Evolutionary conservation across 164 flowering plant genomes (phyloP).

Genomic region (Warburgia ugandensis): DNA sequence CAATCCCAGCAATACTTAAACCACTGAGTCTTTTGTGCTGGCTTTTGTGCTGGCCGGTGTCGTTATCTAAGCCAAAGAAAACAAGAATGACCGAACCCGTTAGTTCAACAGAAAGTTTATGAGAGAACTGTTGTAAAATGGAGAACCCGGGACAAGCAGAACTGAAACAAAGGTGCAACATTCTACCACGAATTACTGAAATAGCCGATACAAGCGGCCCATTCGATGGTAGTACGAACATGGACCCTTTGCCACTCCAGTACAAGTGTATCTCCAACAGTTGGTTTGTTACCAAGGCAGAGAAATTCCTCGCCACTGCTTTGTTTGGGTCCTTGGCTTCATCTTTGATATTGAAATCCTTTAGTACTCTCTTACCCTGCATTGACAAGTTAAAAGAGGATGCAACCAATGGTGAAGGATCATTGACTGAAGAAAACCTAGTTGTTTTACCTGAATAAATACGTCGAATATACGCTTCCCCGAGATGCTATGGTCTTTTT

Average conservation of each 20-base stretch:
- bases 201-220: conserved; percentile 11
- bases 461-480: conserved; percentile 14
- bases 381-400: too few relatives aligned
- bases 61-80: too few relatives aligned
- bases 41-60: too few relatives aligned
- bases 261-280: conserved; percentile 3
- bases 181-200: conserved; percentile 3
- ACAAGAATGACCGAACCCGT: too few relatives aligned
- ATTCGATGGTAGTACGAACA: neutral
- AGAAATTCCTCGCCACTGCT: neutral
- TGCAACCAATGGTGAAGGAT: too few relatives aligned
- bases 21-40: too few relatives aligned
- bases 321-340: neutral
- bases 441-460: conserved; percentile 13
- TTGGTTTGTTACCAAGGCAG: neutral
- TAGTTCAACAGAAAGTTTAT: too few relatives aligned
- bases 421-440: too few relatives aligned
- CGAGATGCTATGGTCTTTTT: neutral
- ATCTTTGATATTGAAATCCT: conserved; percentile 7
- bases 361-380: conserved; percentile 1
- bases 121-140: too few relatives aligned
- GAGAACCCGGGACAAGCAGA: too few relatives aligned
- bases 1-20: too few relatives aligned
- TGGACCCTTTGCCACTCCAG: conserved; percentile 5
- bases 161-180: too few relatives aligned